Conservation (phyloP, 129 eudicot species). For the Chrysanthemum makinoi region DNA sequence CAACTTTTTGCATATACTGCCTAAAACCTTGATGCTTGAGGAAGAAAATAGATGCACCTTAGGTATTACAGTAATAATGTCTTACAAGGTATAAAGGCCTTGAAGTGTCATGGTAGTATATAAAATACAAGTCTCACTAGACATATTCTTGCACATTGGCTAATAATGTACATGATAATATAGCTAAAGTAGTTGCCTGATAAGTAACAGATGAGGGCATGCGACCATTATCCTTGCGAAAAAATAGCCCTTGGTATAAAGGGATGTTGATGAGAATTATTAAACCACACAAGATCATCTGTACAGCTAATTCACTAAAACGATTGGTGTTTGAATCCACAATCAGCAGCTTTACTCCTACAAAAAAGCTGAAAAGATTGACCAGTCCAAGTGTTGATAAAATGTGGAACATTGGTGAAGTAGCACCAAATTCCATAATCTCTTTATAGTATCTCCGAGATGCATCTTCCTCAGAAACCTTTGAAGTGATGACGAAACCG, state of each 20-base stretch:
- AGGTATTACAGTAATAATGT: neutral
- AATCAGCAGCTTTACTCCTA: constrained; percentile 7
- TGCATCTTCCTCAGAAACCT: constrained; percentile 29
- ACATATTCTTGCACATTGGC: neutral
- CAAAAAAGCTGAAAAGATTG: constrained; percentile 22
- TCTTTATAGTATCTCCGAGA: constrained; percentile 24
- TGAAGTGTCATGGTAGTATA: neutral
- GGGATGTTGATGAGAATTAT: constrained; percentile 32
- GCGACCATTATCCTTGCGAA: constrained; percentile 35
- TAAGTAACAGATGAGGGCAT: constrained; percentile 30
- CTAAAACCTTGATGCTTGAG: neutral
- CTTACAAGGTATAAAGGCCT: neutral
- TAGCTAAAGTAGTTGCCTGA: constrained; percentile 25
- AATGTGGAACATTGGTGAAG: constrained; percentile 41
- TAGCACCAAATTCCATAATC: constrained; percentile 36
- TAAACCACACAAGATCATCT: constrained; percentile 23
- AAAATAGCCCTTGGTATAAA: constrained; percentile 28
- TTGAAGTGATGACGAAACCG: constrained; percentile 28
- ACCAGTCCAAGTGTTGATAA: constrained; percentile 31
- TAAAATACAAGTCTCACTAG: neutral
- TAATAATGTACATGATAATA: constrained; percentile 22
- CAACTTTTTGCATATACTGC: neutral
- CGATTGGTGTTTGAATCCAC: neutral
- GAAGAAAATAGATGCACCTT: neutral
- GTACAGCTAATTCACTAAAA: constrained; percentile 19